Base-by-base conservation (phyloP, 257 asterid genomes). In the Lycium barbarum region DNA sequence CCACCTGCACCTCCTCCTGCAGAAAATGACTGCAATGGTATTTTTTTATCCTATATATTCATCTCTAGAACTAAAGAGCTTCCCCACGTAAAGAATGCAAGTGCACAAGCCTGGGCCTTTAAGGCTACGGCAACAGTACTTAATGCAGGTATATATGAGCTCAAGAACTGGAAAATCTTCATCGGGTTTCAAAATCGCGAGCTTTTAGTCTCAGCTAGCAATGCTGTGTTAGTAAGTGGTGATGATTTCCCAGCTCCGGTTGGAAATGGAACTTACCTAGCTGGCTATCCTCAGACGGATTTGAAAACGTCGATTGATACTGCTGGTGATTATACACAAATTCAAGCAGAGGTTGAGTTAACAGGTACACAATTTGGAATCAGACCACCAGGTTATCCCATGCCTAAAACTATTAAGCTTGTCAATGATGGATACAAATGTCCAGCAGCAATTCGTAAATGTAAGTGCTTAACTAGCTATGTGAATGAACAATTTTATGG, bases 241-340 rank as follows among this genome's bases (percentile, higher is more conserved):
- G 84, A 87, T 33, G 92, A 84, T 36, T 87, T 88, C 43, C 91
- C 92, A 0, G 89, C 88, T 62, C 73, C 87, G 9, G 90, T 87
- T 3, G 89, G 90, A 22, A 94, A 94, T 15, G 98, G 97, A 72
- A 93, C 98, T 1, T 12, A 83, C 33, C 71, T 96, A 1, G 92
- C 94, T 0, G 99, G 99, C 1, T 92, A 84, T 51, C 99, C 98
- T 3, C 90, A 88, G 88, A 12, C 94, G 0, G 99, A 96, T 87
- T 84, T 96, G 68, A 90, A 92, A 74, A 96, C 99, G 0, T 97
- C 99, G 22, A 94, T 96, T 38, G 99, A 96, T 1, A 96, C 99
- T 0, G 99, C 99, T 0, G 91, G 90, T 1, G 98, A 96, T 84
- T 85, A 40, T 9, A 59, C 87, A 47, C 95, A 93, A 90, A 92